Evolutionary conservation across 75 land plant genomes (phyloP).

Genomic region (Gnetum montanum): DNA sequence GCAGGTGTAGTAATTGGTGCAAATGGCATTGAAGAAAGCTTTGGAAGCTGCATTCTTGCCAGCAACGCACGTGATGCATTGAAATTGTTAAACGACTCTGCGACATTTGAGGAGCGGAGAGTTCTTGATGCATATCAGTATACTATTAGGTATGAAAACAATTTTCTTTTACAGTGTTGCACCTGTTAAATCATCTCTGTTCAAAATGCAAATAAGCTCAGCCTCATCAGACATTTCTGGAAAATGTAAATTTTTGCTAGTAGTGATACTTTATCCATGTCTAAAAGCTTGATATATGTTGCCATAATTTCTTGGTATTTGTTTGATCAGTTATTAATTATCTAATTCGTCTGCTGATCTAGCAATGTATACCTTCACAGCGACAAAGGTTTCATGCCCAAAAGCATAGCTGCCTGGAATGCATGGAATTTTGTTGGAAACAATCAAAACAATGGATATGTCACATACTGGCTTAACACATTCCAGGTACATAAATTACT

Average conservation of each 20-base stretch:
- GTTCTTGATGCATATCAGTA: slow-evolving; percentile 88
- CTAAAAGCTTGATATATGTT: no score
- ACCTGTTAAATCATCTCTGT: no score
- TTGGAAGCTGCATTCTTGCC: slow-evolving; percentile 53
- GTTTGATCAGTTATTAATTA: no score
- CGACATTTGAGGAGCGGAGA: slow-evolving; percentile 55
- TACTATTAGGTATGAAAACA: slow-evolving; percentile 59
- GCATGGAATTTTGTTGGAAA: slow-evolving; percentile 91
- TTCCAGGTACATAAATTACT: slow-evolving; percentile 56
- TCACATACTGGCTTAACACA: slow-evolving; percentile 90
- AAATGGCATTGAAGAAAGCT: slow-evolving; percentile 39
- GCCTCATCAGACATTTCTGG: no score
- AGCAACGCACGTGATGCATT: slow-evolving; percentile 84
- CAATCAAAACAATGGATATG: slow-evolving; percentile 40
- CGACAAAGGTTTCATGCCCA: slow-evolving; percentile 70
- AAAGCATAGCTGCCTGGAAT: slow-evolving; percentile 77
- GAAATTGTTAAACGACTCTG: slow-evolving; percentile 50
- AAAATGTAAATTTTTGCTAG: no score
- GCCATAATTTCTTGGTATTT: no score
- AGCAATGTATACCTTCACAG: slow-evolving; percentile 87
- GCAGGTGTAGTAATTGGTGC: slow-evolving; percentile 49
- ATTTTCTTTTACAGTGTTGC: no score
- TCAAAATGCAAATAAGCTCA: no score
- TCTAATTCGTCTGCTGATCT: no score
- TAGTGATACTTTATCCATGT: no score